These are phyloP conservation scores for Hyaloscypha bicolor DNA, from an alignment of 495 filamentous ascomycete genomes.

Conservation along the genomic window DNA sequence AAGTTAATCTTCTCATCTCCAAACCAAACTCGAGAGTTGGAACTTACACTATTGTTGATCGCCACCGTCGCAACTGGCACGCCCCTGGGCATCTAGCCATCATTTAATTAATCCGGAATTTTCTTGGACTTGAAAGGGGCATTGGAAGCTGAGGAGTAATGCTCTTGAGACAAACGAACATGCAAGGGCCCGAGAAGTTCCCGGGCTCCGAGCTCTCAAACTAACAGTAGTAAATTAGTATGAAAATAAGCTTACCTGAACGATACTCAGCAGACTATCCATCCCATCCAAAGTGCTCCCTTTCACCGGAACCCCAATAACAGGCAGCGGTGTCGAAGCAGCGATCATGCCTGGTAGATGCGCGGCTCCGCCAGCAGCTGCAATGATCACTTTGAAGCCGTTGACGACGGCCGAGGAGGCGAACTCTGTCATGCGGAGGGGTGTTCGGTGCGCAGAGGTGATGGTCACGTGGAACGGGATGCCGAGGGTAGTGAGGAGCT, in stretches of 20 bases:
- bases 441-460: slow-evolving; percentile 93
- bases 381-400: slow-evolving; percentile 89
- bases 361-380: slow-evolving; percentile 90
- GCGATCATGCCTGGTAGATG: slow-evolving; percentile 93
- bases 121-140: too few relatives aligned
- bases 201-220: slow-evolving; percentile 25
- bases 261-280: slow-evolving; percentile 87
- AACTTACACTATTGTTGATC: slow-evolving; percentile 74
- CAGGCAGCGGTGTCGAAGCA: slow-evolving; percentile 82
- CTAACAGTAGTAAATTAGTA: slow-evolving; percentile 31
- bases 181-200: too few relatives aligned
- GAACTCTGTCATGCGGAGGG: slow-evolving; percentile 77
- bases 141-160: too few relatives aligned
- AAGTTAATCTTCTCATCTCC: neutral
- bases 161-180: too few relatives aligned
- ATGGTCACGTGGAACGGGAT: slow-evolving; percentile 80
- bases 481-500: slow-evolving; percentile 72
- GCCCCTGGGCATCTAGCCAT: slow-evolving; percentile 39
- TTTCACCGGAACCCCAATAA: slow-evolving; percentile 91
- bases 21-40: neutral
- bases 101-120: too few relatives aligned
- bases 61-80: slow-evolving; percentile 87
- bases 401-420: slow-evolving; percentile 65
- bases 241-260: slow-evolving; percentile 74
- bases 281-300: slow-evolving; percentile 84